Evolutionary conservation across 2,329 filamentous ascomycete genomes (phyloP).

Genomic region (Mycogone perniciosa): DNA sequence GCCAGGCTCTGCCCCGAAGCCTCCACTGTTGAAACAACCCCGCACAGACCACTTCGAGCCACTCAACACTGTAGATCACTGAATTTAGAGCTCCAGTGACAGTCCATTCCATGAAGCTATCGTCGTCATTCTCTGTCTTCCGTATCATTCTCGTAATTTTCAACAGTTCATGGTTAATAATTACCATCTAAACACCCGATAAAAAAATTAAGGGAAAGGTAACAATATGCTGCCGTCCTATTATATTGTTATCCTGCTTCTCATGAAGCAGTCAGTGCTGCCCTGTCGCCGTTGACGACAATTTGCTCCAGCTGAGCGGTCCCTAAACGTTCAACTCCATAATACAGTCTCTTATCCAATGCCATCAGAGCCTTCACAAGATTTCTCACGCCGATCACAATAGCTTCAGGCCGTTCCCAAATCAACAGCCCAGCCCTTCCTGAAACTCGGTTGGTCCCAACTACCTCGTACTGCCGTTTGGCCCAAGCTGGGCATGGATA

Average conservation of each 20-base stretch:
- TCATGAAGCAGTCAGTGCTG: too few species aligned
- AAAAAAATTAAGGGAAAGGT: background rate
- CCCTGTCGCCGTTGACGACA: conserved; percentile 15
- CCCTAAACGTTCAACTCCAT: conserved; percentile 18
- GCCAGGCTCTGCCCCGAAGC: too few species aligned
- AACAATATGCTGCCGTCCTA: too few species aligned
- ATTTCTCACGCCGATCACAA: conserved; percentile 35
- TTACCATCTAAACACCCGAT: background rate
- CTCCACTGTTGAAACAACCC: background rate
- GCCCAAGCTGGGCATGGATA: conserved; percentile 48
- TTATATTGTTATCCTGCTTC: too few species aligned
- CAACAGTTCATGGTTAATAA: too few species aligned
- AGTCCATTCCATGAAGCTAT: conserved; percentile 24
- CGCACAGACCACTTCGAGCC: conserved; percentile 9
- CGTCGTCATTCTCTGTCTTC: too few species aligned
- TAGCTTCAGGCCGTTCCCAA: conserved; percentile 43
- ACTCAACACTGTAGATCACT: background rate
- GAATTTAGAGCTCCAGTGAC: conserved; percentile 16
- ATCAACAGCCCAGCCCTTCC: conserved; percentile 40
- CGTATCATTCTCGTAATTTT: too few species aligned
- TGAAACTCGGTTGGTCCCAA: conserved; percentile 33
- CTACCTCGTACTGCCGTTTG: conserved; percentile 35
- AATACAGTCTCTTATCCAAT: conserved; percentile 31
- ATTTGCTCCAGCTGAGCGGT: conserved; percentile 30
- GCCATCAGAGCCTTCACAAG: conserved; percentile 35